phyloP scores from a whole-genome alignment of 306 rosid species.

The Prunus salicina region DNA sequence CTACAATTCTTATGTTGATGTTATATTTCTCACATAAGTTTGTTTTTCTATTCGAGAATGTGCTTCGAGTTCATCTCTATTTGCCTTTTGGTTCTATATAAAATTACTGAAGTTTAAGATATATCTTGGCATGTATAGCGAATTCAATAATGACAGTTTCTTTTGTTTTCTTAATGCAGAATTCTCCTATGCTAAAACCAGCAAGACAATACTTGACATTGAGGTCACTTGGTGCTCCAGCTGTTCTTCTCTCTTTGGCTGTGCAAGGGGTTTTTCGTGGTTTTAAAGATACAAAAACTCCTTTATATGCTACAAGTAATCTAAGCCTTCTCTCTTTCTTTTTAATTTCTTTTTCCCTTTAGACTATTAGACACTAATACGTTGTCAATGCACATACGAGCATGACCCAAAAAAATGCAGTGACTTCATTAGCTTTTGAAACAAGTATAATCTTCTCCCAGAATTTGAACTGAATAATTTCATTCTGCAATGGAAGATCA shows the following conservation, averaged over 20 bases:
- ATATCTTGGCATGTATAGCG: no score
- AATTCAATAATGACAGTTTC: not conserved
- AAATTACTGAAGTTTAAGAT: no score
- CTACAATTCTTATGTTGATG: no score
- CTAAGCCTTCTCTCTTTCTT: not conserved
- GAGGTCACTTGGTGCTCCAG: conserved; percentile 88
- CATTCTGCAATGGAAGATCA: not conserved
- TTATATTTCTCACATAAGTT: not conserved
- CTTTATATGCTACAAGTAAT: conserved; percentile 68
- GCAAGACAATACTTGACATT: conserved; percentile 64
- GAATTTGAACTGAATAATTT: not conserved
- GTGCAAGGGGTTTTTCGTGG: conserved; percentile 88
- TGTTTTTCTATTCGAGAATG: conserved; percentile 2
- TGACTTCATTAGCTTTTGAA: not conserved
- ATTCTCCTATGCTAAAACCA: conserved; percentile 65
- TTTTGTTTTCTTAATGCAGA: conserved; percentile 32
- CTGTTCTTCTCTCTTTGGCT: conserved; percentile 82
- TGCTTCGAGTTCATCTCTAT: not conserved
- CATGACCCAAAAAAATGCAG: not conserved
- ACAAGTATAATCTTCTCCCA: not conserved
- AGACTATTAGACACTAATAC: not conserved
- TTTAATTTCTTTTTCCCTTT: conserved; percentile 17
- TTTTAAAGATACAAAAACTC: conserved; percentile 78
- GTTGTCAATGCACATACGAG: not conserved
- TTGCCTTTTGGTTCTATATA: no score